Percentiles rank a stretch among this genome's conserved stretches.
These are phyloP conservation scores for Penicillium griseofulvum DNA, from an alignment of 2,329 filamentous ascomycete genomes.

Conservation along the genomic window DNA sequence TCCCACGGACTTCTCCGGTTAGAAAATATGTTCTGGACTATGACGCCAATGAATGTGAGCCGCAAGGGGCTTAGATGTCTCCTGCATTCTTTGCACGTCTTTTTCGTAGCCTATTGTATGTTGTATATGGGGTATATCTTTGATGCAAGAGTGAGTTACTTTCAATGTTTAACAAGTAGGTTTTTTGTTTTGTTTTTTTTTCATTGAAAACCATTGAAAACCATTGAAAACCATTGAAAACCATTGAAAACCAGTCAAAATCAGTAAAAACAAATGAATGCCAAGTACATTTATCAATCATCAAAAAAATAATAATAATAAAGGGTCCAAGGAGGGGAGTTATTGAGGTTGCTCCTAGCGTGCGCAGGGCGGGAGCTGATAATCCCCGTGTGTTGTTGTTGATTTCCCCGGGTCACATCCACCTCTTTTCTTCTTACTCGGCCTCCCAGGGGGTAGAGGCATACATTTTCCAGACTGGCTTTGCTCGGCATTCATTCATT, in stretches of 20 bases:
- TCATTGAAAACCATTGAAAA: too few relatives aligned
- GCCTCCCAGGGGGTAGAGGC: constrained; percentile 7
- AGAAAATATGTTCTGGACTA: constrained; percentile 8
- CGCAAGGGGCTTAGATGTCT: constrained; percentile 15
- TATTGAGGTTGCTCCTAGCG: constrained; percentile 24
- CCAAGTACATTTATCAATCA: neutral
- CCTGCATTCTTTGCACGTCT: constrained; percentile 2
- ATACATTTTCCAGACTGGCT: neutral
- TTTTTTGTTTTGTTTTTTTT: too few relatives aligned
- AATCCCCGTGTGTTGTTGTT: constrained; percentile 13
- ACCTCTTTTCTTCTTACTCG: constrained; percentile 8
- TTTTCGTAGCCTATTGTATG: too few relatives aligned
- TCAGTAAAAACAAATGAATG: neutral
- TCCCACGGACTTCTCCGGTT: constrained; percentile 26
- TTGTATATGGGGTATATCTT: too few relatives aligned
- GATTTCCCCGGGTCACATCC: constrained; percentile 8
- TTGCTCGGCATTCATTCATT: constrained; percentile 10
- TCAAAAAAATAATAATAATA: neutral
- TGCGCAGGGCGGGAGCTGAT: constrained; percentile 15
- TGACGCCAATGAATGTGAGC: constrained; percentile 23
- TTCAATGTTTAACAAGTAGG: too few relatives aligned
- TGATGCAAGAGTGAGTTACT: too few relatives aligned
- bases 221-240: too few relatives aligned
- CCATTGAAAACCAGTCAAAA: too few relatives aligned
- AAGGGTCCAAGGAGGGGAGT: constrained; percentile 1